Evolutionary conservation across 768 basidiomycete species (phyloP).

Genomic region (Phaeotremella fagi): DNA sequence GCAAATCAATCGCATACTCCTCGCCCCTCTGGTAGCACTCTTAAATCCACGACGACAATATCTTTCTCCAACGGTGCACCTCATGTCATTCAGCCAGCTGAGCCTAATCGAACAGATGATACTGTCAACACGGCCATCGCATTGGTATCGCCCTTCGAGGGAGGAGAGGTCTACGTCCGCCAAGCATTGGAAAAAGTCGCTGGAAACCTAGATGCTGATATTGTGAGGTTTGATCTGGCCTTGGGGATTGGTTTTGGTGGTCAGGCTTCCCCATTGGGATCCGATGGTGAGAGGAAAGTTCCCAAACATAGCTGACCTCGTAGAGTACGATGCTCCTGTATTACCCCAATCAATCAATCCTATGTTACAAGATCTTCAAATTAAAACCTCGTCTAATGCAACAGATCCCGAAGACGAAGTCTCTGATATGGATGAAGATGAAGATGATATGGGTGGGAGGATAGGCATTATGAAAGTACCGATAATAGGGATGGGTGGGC

Average conservation of each 20-base stretch:
- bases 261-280: slow-evolving; percentile 57
- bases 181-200: slow-evolving; percentile 75
- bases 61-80: background rate
- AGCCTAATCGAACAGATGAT: background rate
- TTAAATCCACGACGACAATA: background rate
- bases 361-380: too few relatives aligned
- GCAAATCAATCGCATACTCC: slow-evolving; percentile 19
- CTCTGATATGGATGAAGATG: slow-evolving; percentile 52
- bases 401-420: slow-evolving; percentile 31
- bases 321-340: too few relatives aligned
- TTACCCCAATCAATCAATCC: too few relatives aligned
- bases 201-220: slow-evolving; percentile 66
- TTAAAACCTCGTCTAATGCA: slow-evolving; percentile 54
- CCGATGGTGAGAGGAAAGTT: slow-evolving; percentile 58
- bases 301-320: too few relatives aligned
- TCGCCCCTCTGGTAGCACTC: background rate
- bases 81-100: background rate
- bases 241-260: slow-evolving; percentile 86
- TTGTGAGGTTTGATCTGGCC: slow-evolving; percentile 75
- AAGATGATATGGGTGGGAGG: slow-evolving; percentile 50
- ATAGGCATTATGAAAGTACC: slow-evolving; percentile 44
- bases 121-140: slow-evolving; percentile 9
- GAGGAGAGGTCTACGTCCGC: slow-evolving; percentile 76
- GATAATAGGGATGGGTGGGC: slow-evolving; percentile 9
- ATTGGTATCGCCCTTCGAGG: slow-evolving; percentile 66